Conservation (phyloP, 108 stramenopile genomes). For the Cylindrotheca fusiformis region DNA sequence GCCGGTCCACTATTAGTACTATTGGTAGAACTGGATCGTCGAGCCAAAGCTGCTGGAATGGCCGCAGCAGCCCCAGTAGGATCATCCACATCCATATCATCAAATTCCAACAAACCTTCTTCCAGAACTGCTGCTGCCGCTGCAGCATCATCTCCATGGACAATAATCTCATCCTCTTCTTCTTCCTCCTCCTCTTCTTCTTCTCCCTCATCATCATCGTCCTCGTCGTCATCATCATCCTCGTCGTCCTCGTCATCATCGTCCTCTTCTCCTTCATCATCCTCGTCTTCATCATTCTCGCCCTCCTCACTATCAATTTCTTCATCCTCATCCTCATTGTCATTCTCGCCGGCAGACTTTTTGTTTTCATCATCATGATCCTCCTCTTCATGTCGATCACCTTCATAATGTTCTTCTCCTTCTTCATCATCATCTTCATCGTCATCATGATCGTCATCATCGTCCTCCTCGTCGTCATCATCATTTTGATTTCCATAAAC, state of each 20-base stretch:
- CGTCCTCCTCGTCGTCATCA: slow-evolving; percentile 19
- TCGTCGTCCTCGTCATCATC: slow-evolving; percentile 30
- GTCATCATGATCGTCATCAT: slow-evolving; percentile 13
- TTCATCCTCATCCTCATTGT: slow-evolving; percentile 21
- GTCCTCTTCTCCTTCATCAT: slow-evolving; percentile 36
- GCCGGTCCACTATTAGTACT: no score
- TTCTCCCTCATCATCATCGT: slow-evolving; percentile 44
- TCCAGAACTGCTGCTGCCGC: slow-evolving; percentile 18
- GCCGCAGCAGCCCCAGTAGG: slow-evolving; percentile 3
- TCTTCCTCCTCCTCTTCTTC: slow-evolving; percentile 41
- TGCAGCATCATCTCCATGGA: slow-evolving; percentile 35
- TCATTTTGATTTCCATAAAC: slow-evolving; percentile 11
- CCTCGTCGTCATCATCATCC: slow-evolving; percentile 26
- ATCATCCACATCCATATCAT: slow-evolving; percentile 23
- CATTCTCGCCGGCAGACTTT: slow-evolving; percentile 8
- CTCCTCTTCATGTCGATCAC: slow-evolving; percentile 5
- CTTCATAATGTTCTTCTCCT: slow-evolving; percentile 8
- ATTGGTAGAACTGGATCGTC: slow-evolving; percentile 1
- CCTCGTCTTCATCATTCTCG: slow-evolving; percentile 25
- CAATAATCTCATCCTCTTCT: slow-evolving; percentile 26
- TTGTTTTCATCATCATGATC: slow-evolving; percentile 22
- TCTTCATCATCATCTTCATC: slow-evolving; percentile 16
- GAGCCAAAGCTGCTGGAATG: background rate
- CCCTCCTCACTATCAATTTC: slow-evolving; percentile 19
- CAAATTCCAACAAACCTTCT: slow-evolving; percentile 35